phyloP scores from a whole-genome alignment of 116 monocot species.

The Papilionanthe hybrid region DNA sequence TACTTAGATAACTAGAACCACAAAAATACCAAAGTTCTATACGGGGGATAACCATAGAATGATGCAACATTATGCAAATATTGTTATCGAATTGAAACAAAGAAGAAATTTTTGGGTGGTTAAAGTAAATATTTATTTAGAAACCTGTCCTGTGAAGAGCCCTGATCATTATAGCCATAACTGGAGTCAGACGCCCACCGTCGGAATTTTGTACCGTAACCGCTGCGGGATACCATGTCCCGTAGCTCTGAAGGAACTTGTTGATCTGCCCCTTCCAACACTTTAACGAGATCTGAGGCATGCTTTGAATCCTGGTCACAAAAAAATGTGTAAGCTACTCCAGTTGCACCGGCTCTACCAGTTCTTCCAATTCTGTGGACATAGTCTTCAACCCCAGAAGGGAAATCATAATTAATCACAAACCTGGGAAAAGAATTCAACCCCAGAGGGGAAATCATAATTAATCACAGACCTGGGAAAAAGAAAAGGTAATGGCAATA shows the following conservation, averaged over 20 bases:
- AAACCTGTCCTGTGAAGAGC: not conserved
- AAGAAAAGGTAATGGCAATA: not conserved
- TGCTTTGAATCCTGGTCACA: constrained; percentile 70
- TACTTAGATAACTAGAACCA: too few species aligned
- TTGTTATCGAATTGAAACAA: not conserved
- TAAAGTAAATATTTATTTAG: not conserved
- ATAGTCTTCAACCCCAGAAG: constrained; percentile 89
- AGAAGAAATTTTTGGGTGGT: not conserved
- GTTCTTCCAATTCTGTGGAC: constrained; percentile 94
- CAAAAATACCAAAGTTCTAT: too few species aligned
- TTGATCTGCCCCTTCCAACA: constrained; percentile 71
- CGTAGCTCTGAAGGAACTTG: constrained; percentile 64
- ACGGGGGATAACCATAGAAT: too few species aligned
- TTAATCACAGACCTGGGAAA: constrained; percentile 69
- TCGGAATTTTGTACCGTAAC: constrained; percentile 40
- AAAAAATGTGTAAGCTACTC: constrained; percentile 80
- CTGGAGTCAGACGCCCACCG: constrained; percentile 37
- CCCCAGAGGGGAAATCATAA: constrained; percentile 90
- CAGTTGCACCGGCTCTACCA: constrained; percentile 81
- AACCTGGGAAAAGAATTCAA: constrained; percentile 62
- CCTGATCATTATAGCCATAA: constrained; percentile 14
- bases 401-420: constrained; percentile 91
- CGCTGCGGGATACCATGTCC: constrained; percentile 53
- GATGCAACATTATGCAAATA: too few species aligned
- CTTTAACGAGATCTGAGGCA: constrained; percentile 79